Evolutionary conservation across 179 eudicot genomes (phyloP).

Genomic region (Actinidia polygama): DNA sequence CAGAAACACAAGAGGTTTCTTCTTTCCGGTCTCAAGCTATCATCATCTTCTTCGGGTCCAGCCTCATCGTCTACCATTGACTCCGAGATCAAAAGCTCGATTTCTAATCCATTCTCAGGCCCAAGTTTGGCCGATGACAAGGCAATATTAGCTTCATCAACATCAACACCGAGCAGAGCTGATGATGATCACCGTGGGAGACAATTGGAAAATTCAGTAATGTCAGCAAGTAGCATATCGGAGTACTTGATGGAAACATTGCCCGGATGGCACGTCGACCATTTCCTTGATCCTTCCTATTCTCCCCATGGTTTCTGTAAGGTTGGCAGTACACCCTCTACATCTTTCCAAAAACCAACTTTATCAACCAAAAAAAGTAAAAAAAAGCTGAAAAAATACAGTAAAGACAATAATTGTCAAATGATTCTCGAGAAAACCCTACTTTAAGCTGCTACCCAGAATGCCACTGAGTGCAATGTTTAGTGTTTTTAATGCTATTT

Average conservation of each 20-base stretch:
- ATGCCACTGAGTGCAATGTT: background rate
- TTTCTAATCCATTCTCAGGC: too few relatives aligned
- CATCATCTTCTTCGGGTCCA: too few relatives aligned
- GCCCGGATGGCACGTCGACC: slow-evolving; percentile 86
- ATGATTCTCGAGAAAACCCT: background rate
- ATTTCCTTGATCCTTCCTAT: slow-evolving; percentile 61
- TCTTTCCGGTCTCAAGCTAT: too few relatives aligned
- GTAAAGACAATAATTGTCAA: background rate
- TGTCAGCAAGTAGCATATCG: slow-evolving; percentile 60
- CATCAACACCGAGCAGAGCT: background rate
- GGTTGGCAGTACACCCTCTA: slow-evolving; percentile 45
- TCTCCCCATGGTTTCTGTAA: slow-evolving; percentile 49
- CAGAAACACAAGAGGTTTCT: too few relatives aligned
- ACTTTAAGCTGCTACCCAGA: background rate
- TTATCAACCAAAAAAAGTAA: too few relatives aligned
- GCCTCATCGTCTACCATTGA: too few relatives aligned
- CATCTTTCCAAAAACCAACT: too few relatives aligned
- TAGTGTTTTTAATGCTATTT: background rate
- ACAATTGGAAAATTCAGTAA: slow-evolving; percentile 39
- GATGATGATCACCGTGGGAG: slow-evolving; percentile 10
- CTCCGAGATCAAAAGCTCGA: too few relatives aligned
- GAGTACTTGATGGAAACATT: slow-evolving; percentile 80
- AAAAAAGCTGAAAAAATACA: background rate
- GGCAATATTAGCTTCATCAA: slow-evolving; percentile 8
- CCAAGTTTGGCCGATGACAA: background rate